phyloP scores from a whole-genome alignment of 306 rosid genomes.

The Elaeagnus macrophylla region DNA sequence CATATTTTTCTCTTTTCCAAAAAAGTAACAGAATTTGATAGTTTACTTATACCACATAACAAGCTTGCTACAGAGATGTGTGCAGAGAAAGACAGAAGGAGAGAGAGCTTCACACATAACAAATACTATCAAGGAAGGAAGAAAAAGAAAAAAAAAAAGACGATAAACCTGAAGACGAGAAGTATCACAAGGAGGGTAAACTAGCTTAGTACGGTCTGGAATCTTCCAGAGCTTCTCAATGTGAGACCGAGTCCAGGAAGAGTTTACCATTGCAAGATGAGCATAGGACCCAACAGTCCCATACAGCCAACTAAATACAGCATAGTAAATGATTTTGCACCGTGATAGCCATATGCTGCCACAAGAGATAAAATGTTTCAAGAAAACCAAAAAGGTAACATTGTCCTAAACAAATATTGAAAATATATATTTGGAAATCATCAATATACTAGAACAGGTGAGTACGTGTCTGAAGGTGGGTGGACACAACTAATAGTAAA shows the following conservation, averaged over 20 bases:
- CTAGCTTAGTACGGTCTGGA: constrained; percentile 60
- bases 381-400: constrained; percentile 4
- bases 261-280: constrained; percentile 94
- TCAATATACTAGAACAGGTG: no score
- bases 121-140: neutral
- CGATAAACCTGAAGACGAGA: constrained; percentile 74
- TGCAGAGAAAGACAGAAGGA: no score
- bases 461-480: no score
- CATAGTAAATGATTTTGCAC: constrained; percentile 68
- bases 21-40: no score
- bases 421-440: no score
- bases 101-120: neutral
- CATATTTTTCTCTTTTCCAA: no score
- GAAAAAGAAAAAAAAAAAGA: constrained; percentile 9
- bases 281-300: constrained; percentile 76
- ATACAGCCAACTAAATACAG: constrained; percentile 68
- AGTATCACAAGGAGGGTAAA: constrained; percentile 93
- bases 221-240: constrained; percentile 75
- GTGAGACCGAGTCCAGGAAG: constrained; percentile 89
- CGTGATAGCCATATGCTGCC: constrained; percentile 75
- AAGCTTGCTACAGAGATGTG: no score
- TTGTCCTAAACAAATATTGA: neutral
- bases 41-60: no score
- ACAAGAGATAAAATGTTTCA: constrained; percentile 21
- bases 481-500: no score